Evolutionary conservation across 2,329 filamentous ascomycete genomes (phyloP).

Genomic region (Botrytis fragariae): DNA sequence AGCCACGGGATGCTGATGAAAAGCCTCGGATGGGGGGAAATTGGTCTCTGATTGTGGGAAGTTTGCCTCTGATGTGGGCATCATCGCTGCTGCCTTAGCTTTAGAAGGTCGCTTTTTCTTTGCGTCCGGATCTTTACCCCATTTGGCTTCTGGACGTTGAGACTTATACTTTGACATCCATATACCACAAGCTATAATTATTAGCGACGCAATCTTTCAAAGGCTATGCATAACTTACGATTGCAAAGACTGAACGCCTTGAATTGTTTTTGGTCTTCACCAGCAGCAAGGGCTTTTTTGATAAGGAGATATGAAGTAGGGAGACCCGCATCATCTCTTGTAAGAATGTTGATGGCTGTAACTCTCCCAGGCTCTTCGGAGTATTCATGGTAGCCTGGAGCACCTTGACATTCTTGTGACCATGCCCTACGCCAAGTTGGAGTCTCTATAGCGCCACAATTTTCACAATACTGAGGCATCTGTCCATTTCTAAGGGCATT

Average conservation of each 20-base stretch:
- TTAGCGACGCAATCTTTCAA: slow-evolving; percentile 21
- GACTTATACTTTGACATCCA: slow-evolving; percentile 87
- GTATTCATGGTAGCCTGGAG: slow-evolving; percentile 66
- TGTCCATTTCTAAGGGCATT: slow-evolving; percentile 71
- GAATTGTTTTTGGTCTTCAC: slow-evolving; percentile 66
- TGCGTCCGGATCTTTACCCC: slow-evolving; percentile 59
- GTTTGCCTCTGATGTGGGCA: slow-evolving; percentile 34
- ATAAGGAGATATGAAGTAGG: slow-evolving; percentile 69
- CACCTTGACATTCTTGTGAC: slow-evolving; percentile 70
- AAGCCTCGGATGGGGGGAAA: slow-evolving; percentile 33
- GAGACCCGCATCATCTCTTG: slow-evolving; percentile 60
- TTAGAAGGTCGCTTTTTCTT: slow-evolving; percentile 44
- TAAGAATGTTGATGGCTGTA: slow-evolving; percentile 68
- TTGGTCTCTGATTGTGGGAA: slow-evolving; percentile 47
- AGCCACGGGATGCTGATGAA: not conserved
- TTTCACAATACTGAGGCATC: slow-evolving; percentile 84
- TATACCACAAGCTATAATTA: slow-evolving; percentile 72
- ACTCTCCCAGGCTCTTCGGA: slow-evolving; percentile 71
- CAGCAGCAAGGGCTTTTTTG: slow-evolving; percentile 66
- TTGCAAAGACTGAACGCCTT: slow-evolving; percentile 81
- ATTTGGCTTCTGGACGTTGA: slow-evolving; percentile 80
- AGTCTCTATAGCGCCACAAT: slow-evolving; percentile 93
- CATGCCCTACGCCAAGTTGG: slow-evolving; percentile 95
- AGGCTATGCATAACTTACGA: slow-evolving; percentile 52
- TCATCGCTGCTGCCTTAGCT: slow-evolving; percentile 26